Base-by-base conservation (phyloP, 2,329 filamentous ascomycete genomes). In the Fusarium lyarnte region DNA sequence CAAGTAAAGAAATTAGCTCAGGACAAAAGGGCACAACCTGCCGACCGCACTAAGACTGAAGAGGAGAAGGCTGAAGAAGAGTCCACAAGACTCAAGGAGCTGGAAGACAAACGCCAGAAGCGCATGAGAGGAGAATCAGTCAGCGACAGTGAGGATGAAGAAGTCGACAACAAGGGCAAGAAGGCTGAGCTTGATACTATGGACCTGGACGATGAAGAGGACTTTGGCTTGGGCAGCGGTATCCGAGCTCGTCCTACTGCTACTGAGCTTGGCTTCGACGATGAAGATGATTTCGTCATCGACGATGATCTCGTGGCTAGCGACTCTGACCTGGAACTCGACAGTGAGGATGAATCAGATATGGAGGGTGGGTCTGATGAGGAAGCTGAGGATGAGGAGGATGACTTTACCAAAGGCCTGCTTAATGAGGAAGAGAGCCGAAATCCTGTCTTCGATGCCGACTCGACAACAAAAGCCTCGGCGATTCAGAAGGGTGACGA, bases 251-350 rank as follows among this genome's bases (percentile, higher is more conserved):
- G 86, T 29, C 86, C 85, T 36, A 90, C 89, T 12, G 87, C 87
- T 7, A 85, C 87, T 16, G 87, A 92, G 64, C 81, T 94, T 23
- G 93, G 91, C 10, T 91, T 97, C 38, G 94, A 97, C 73, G 95
- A 98, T 75, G 95, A 98, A 79, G 95, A 98, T 76, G 94, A 98
- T 76, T 98, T 98, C 77, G 80, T 95, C 31, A 91, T 98, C 69
- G 95, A 98, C 66, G 93, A 96, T 70, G 92, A 97, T 78, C 87
- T 98, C 21, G 88, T 98, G 38, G 94, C 94, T 17, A 95, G 91
- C 74, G 93, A 91, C 41, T 95, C 93, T 10, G 90, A 92, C 42
- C 77, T 90, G n/a, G 89, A 92, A 33, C 82, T 87, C 12, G 87
- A 86, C 41, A 87, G 88, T 43, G 86, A 87, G 29, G 85, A 86